These are phyloP conservation scores for Polygonum aviculare DNA, from an alignment of 148 eudicot genomes.

Conservation along the genomic window DNA sequence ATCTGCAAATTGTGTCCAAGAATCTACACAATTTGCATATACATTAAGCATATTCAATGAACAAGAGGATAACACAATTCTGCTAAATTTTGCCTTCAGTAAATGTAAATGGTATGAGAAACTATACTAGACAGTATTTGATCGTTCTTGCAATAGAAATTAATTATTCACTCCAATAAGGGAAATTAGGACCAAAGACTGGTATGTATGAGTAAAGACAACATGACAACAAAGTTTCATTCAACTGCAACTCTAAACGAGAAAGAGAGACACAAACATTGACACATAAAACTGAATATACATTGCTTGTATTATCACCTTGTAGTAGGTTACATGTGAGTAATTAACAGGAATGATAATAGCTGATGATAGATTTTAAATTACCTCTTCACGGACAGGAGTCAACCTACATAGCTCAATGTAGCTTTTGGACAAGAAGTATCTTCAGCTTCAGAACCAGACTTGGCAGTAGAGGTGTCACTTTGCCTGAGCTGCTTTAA, in stretches of 20 bases:
- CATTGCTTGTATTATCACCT: background rate
- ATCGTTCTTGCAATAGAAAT: background rate
- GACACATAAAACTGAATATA: background rate
- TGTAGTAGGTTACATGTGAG: background rate
- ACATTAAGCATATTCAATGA: background rate
- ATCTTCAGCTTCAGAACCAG: conserved; percentile 98
- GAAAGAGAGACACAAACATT: background rate
- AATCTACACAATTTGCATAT: conserved; percentile 38
- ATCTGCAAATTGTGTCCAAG: conserved; percentile 85
- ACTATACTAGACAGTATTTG: background rate
- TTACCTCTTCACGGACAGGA: conserved; percentile 84
- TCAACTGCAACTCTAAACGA: background rate
- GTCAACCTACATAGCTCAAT: conserved; percentile 57
- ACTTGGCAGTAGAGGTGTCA: conserved; percentile 85
- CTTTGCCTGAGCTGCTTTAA: conserved; percentile 59
- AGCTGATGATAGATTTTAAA: background rate
- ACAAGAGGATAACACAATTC: background rate
- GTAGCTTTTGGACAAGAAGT: conserved; percentile 70
- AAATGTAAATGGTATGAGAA: background rate
- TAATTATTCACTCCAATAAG: background rate
- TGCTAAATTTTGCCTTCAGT: background rate
- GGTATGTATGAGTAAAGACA: background rate
- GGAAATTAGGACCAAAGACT: background rate
- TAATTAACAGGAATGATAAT: background rate
- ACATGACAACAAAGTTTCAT: background rate